Evolutionary conservation across 805 yeast genomes (phyloP), one percentile per base, ranked within the genome.

Genomic region (Metschnikowia matae): DNA sequence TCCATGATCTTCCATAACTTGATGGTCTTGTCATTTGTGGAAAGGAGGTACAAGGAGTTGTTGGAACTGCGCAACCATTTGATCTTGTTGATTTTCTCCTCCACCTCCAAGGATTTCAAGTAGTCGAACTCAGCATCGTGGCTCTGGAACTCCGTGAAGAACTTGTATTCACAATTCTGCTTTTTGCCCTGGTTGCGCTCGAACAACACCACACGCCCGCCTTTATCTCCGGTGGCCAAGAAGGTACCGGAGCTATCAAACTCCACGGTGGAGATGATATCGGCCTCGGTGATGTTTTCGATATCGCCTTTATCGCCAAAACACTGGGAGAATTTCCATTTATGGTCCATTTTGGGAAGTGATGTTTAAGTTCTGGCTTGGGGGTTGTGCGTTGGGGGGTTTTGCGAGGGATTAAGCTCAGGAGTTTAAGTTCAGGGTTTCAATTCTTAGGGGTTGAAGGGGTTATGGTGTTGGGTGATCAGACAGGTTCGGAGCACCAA

Each of bases 111-210:
- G 21, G 96, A 87, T 72, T 95, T 94, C 57, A 94, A 78, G 71
- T 94, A 94, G 71, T 94, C 99, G 64, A 94, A 94, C 69, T 94
- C 99, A 8, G 98, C 97, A 70, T 94, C 99, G 71, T 94, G 99
- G 65, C 90, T 82, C 75, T 94, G 99, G 70, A 94, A 94, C 68
- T 94, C 99, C 18, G 98, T 94, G 64, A 88, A 85, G 71, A 94
- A 94, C 63, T 89, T 83, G 73, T 94, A 95, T 69, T 95, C 99
- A 69, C 97, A 91, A 50, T 61, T 63, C 47, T 56, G 63, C 62
- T 79, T 85, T 62, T 83, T 83, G 57, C 73, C 70, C 57, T 80
- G 84, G 67, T 89, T 90, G 61, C 98, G 81, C 69, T 94, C 98
- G 69, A 94, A 94, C 48, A 94, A 70, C 14, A 94, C 99, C 39